phyloP scores from a whole-genome alignment of 139 green algal species.

The Chlorokybus atmophyticus region DNA sequence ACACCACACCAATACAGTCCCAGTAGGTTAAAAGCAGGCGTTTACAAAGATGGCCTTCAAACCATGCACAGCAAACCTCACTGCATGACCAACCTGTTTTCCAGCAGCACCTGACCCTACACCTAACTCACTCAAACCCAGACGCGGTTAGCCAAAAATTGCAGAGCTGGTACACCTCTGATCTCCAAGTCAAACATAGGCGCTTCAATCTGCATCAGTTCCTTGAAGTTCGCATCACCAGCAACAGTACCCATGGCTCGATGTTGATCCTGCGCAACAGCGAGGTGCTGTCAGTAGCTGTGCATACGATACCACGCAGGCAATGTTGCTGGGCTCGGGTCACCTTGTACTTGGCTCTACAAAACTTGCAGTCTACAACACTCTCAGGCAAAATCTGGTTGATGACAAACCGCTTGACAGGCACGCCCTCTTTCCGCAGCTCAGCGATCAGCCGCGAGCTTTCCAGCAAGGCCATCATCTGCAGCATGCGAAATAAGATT shows the following conservation, averaged over 20 bases:
- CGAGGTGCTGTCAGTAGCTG: no score
- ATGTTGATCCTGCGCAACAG: conserved; percentile 62
- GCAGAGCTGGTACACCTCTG: conserved; percentile 69
- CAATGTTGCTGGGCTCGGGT: no score
- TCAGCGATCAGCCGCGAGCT: conserved; percentile 53
- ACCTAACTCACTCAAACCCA: conserved; percentile 65
- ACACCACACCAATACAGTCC: no score
- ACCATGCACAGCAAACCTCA: no score
- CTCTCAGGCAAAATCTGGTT: conserved; percentile 65
- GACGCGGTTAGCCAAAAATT: conserved; percentile 82
- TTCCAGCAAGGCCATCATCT: conserved; percentile 77
- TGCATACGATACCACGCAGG: no score
- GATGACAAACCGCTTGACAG: conserved; percentile 68
- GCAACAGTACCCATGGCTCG: conserved; percentile 56
- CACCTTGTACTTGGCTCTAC: conserved; percentile 23
- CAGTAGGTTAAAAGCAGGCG: no score
- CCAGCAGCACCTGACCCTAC: no score
- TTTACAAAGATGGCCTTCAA: no score
- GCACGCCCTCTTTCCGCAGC: conserved; percentile 66
- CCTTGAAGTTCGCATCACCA: conserved; percentile 47
- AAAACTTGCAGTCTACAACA: conserved; percentile 25
- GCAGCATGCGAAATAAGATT: neutral
- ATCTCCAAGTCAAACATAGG: conserved; percentile 94
- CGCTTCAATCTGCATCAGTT: conserved; percentile 63
- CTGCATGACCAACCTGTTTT: no score